Evolutionary conservation across 768 basidiomycete genomes (phyloP).

Genomic region (Boletus speciosus): DNA sequence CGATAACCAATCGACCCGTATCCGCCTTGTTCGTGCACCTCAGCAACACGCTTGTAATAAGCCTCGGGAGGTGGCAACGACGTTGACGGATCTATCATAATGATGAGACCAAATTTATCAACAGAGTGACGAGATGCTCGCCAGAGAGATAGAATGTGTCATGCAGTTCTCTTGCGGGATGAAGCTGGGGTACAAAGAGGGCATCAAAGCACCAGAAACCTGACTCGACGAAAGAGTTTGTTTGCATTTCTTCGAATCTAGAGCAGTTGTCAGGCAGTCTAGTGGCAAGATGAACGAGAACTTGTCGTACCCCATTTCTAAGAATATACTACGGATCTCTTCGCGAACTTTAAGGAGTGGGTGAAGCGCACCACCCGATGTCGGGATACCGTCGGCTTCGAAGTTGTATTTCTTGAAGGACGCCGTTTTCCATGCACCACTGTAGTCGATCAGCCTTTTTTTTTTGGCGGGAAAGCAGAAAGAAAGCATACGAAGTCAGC

Average conservation of each 20-base stretch:
- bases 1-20: slow-evolving; percentile 95
- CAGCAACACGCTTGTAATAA: slow-evolving; percentile 83
- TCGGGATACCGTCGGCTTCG: slow-evolving; percentile 89
- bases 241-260: slow-evolving; percentile 99
- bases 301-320: slow-evolving; percentile 90
- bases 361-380: slow-evolving; percentile 89
- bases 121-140: slow-evolving; percentile 24
- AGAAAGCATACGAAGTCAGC: slow-evolving; percentile 70
- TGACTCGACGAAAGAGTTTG: slow-evolving; percentile 91
- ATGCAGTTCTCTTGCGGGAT: slow-evolving; percentile 95
- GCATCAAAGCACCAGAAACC: slow-evolving; percentile 99
- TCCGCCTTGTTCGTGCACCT: slow-evolving; percentile 81
- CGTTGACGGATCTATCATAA: slow-evolving; percentile 65
- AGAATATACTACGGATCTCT: slow-evolving; percentile 95
- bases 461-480: background rate
- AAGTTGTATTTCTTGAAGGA: slow-evolving; percentile 99
- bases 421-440: slow-evolving; percentile 91
- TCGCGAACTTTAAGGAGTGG: slow-evolving; percentile 97
- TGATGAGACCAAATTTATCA: background rate
- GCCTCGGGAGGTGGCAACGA: slow-evolving; percentile 72
- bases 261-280: slow-evolving; percentile 1
- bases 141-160: slow-evolving; percentile 99
- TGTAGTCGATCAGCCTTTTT: slow-evolving; percentile 30
- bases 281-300: background rate
- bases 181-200: slow-evolving; percentile 97